Evolutionary conservation across 352 stramenopile species (phyloP), one percentile per base, ranked within the genome.

Genomic region (Pythium sp.): DNA sequence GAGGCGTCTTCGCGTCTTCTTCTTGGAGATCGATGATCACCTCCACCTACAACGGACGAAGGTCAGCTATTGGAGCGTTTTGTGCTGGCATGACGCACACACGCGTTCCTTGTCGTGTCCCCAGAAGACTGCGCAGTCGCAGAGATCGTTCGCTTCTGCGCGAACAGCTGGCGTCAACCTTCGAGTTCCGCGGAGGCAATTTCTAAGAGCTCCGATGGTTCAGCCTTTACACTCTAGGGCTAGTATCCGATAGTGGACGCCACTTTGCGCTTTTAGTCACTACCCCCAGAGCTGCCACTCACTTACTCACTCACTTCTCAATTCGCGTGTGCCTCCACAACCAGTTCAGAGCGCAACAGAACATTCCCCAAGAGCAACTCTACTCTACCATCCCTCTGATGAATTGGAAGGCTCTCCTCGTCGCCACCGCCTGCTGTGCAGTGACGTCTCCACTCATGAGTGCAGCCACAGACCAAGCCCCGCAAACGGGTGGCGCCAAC

Each of bases 401-500:
- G 15, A 61, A 26, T 15, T 22, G 18, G 24, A 56, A 15, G 41
- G 26, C 30, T 14, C 24, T 55, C 5, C n/a, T 51, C 38, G 2
- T 57, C 24, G 26, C n/a, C 22, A 12, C 36, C n/a, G 38, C 14
- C n/a, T 64, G 41, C 18, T 56, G 38, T 41, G 24, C 59, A 43
- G 18, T 30, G 24, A 1, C 26, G 12, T 2, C 43, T 20, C 24
- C 12, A 18, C 28, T n/a, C 41, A 3, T 41, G 54, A 62, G 57
- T 36, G n/a, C 22, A 4, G 5, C 28, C 5, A 18, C 14, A 3
- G 59, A 64, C 15, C 55, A 60, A 24, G 30, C 32, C 24, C 59
- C 59, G 11, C 38, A 30, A 26, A 64, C 59, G 2, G 59, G 59
- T 6, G 59, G 59, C 41, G 26, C 59, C 11, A 64, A 64, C 26